phyloP scores from a whole-genome alignment of 129 eudicot species.

The Helianthus annuus region HanXRQr2.0-SUNRISE NC_035436.2:57464835-57465334 shows the following conservation, averaged over 20 bases:
- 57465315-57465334: too few species aligned
- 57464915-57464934: constrained; percentile 65
- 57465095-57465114: constrained; percentile 74
- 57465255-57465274: constrained; percentile 67
- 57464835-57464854: constrained; percentile 55
- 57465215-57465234: constrained; percentile 59
- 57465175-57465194: constrained; percentile 74
- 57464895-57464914: constrained; percentile 63
- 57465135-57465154: constrained; percentile 73
- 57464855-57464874: constrained; percentile 84
- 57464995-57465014: constrained; percentile 69
- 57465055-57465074: constrained; percentile 75
- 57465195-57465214: constrained; percentile 82
- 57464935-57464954: constrained; percentile 53
- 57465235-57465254: constrained; percentile 76
- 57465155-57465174: constrained; percentile 74
- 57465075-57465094: constrained; percentile 81
- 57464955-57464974: constrained; percentile 77
- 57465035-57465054: constrained; percentile 59
- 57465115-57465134: constrained; percentile 51
- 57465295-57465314: too few species aligned
- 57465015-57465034: constrained; percentile 62
- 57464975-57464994: constrained; percentile 65
- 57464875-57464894: constrained; percentile 60
- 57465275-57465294: constrained; percentile 85